phyloP scores from a whole-genome alignment of 2,329 filamentous ascomycete species.

The Pseudogymnoascus sp. region DNA sequence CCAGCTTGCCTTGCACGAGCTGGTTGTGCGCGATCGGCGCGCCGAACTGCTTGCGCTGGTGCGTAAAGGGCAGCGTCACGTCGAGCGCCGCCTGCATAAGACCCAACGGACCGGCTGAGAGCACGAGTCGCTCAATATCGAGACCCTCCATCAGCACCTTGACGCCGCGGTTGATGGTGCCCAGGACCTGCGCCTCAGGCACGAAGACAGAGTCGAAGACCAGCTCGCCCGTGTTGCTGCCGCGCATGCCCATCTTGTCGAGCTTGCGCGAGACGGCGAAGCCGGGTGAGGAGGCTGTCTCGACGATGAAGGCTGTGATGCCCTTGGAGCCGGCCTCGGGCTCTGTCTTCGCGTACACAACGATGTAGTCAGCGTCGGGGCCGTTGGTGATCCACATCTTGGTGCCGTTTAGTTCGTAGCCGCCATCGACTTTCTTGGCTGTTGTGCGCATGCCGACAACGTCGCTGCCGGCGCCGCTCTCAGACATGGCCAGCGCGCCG shows the following conservation, averaged over 20 bases:
- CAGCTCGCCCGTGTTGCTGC: constrained; percentile 91
- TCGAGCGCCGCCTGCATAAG: constrained; percentile 92
- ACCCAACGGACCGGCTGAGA: constrained; percentile 83
- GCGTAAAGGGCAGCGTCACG: constrained; percentile 78
- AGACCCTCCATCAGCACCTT: constrained; percentile 93
- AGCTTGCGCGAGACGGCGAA: constrained; percentile 87
- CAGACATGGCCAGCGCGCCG: constrained; percentile 90
- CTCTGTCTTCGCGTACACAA: constrained; percentile 95
- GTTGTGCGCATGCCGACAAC: constrained; percentile 93
- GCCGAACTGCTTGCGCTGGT: constrained; percentile 84
- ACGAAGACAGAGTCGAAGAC: constrained; percentile 89
- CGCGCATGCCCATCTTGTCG: constrained; percentile 97
- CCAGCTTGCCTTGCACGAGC: constrained; percentile 83
- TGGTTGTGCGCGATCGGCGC: constrained; percentile 85
- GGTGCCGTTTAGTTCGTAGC: constrained; percentile 76
- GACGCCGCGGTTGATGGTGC: constrained; percentile 72
- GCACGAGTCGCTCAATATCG: constrained; percentile 85
- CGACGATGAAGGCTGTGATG: constrained; percentile 90
- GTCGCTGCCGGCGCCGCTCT: constrained; percentile 83
- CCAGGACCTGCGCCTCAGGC: constrained; percentile 72
- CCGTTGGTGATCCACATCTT: constrained; percentile 99
- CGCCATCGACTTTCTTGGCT: constrained; percentile 73
- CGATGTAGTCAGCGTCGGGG: constrained; percentile 82
- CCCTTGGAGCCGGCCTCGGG: constrained; percentile 76
- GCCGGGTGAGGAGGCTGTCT: constrained; percentile 53